Base-by-base conservation (phyloP, 176 grass and related monocot species). In the Avena atlantica region DNA sequence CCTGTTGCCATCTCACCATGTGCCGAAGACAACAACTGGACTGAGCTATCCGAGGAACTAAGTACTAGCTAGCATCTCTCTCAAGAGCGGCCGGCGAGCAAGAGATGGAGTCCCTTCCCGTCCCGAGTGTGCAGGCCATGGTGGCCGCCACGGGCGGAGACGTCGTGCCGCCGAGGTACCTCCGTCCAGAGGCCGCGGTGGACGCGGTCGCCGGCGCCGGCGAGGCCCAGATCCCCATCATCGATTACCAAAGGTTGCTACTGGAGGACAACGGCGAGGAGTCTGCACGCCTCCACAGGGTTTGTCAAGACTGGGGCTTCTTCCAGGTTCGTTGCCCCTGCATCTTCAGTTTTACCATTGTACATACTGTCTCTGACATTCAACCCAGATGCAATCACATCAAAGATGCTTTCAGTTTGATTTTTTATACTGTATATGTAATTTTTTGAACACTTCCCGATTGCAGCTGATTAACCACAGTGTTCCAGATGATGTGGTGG, bases 241-340 rank as follows among this genome's bases (percentile, higher is more conserved):
- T 82, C 67, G 88, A 89, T 51, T 70, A n/a, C n/a, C n/a, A n/a
- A n/a, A n/a, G n/a, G n/a, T n/a, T n/a, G n/a, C n/a, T n/a, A n/a
- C n/a, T n/a, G n/a, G n/a, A n/a, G n/a, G 20, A 31, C 13, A 27
- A 37, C 11, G 80, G 11, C 0, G 81, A 75, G n/a, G 81, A 92
- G 76, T 79, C 66, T 16, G 19, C 90, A 15, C 66, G 68, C 24
- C 83, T 92, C 14, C 69, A 89, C 75, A 40, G 13, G 9, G 87
- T 89, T 44, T 93, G 89, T 60, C 89, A 83, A 68, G 89, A 93
- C 1, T 91, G 89, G 92, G 92, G 92, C 48, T 93, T 93, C 79
- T 93, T 93, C 71, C 86, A 93, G 88, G 91, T 89, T 27, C 8
- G 1, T 10, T 50, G 20, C 31, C 31, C 1, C 59, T 52, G 0